Percentiles rank a stretch among this genome's conserved stretches.
Conservation (phyloP, 306 rosid genomes). For the Nissolia schottii region DNA sequence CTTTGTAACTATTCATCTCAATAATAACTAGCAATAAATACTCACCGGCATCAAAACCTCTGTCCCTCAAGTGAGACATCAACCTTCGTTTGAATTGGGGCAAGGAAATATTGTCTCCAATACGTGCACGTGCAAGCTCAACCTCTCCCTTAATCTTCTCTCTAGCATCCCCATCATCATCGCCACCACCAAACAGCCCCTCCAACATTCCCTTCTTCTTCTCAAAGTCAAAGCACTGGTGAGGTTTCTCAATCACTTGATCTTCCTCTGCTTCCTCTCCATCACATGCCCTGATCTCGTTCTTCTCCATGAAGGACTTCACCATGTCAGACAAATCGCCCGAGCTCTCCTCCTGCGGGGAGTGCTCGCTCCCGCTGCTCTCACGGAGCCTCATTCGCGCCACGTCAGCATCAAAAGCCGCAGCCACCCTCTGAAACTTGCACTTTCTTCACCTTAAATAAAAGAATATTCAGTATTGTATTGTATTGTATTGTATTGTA, state of each 20-base stretch:
- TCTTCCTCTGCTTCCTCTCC: neutral
- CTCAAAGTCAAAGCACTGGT: constrained; percentile 38
- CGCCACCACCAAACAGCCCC: constrained; percentile 27
- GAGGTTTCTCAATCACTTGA: constrained; percentile 16
- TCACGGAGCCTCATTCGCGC: constrained; percentile 49
- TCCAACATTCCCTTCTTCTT: constrained; percentile 32
- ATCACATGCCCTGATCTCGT: neutral
- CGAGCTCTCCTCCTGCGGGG: constrained; percentile 52
- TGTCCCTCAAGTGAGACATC: constrained; percentile 58
- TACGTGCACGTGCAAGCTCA: constrained; percentile 29
- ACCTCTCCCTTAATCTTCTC: constrained; percentile 35
- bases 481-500: neutral
- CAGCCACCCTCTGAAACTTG: constrained; percentile 57
- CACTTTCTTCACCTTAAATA: neutral
- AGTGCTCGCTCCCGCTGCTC: constrained; percentile 90
- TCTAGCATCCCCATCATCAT: constrained; percentile 18
- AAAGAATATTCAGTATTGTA: neutral
- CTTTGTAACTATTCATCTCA: neutral
- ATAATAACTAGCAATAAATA: neutral
- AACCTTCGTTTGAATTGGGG: constrained; percentile 52
- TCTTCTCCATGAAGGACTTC: constrained; percentile 69
- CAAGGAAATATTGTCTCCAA: constrained; percentile 28
- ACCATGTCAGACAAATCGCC: constrained; percentile 67
- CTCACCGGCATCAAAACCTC: constrained; percentile 89
- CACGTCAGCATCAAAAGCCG: constrained; percentile 55